These are phyloP conservation scores for Kazachstania sp. DNA, from an alignment of 1,139 yeast genomes.

Conservation along the genomic window DNA sequence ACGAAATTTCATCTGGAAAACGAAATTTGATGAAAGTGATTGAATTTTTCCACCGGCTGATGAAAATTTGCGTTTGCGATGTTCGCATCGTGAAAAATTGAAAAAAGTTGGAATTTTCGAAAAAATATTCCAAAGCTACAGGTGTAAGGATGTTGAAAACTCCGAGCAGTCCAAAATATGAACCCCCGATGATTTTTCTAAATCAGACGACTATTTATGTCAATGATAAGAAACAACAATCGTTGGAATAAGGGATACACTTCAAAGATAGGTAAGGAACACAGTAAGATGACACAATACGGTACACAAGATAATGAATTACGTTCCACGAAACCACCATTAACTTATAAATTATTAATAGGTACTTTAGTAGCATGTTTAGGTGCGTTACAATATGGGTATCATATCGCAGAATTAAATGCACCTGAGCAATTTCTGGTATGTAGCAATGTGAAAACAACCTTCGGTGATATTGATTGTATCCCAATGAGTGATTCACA, in stretches of 20 bases:
- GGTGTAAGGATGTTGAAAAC: too few relatives aligned
- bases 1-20: too few relatives aligned
- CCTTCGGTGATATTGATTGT: slow-evolving; percentile 31
- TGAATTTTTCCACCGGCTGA: too few relatives aligned
- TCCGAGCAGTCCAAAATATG: too few relatives aligned
- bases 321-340: neutral
- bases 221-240: too few relatives aligned
- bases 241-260: neutral
- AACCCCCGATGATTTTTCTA: too few relatives aligned
- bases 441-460: slow-evolving; percentile 28
- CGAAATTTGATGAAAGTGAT: neutral
- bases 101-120: too few relatives aligned
- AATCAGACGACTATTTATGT: too few relatives aligned
- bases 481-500: slow-evolving; percentile 55
- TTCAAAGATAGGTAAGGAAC: neutral
- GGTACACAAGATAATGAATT: neutral
- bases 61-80: too few relatives aligned
- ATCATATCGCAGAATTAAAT: slow-evolving; percentile 80
- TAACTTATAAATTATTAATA: slow-evolving; percentile 6
- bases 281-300: neutral
- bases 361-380: slow-evolving; percentile 43
- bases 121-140: too few relatives aligned
- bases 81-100: too few relatives aligned
- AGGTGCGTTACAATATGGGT: slow-evolving; percentile 81
- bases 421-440: slow-evolving; percentile 66